Conservation (phyloP, 163 green algal species). For the Chloroidium sp. region DNA sequence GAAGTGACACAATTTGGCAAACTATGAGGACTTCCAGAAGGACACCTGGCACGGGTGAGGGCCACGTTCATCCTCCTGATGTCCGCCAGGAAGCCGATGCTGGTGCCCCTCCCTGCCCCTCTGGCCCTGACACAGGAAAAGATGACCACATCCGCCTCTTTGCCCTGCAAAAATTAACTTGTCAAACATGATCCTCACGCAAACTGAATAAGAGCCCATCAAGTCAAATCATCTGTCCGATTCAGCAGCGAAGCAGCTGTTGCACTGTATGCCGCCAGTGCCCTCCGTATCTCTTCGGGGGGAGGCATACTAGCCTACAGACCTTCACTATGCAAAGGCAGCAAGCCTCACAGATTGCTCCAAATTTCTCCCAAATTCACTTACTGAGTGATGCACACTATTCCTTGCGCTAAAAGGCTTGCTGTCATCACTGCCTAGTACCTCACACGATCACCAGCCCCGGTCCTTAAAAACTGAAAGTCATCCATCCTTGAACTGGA, state of each 20-base stretch:
- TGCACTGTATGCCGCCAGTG: no score
- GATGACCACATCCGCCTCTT: slow-evolving; percentile 64
- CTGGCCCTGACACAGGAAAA: slow-evolving; percentile 52
- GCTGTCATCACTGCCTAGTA: no score
- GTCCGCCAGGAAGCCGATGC: slow-evolving; percentile 54
- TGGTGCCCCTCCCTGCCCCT: no score
- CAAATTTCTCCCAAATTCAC: not conserved
- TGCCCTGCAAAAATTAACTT: slow-evolving; percentile 28
- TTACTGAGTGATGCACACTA: not conserved
- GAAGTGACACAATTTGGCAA: not conserved
- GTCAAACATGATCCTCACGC: not conserved
- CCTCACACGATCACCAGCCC: no score
- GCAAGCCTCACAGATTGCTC: not conserved
- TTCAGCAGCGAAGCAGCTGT: no score
- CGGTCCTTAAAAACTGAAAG: no score
- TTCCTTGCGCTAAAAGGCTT: not conserved
- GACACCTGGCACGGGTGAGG: slow-evolving; percentile 30
- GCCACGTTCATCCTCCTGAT: slow-evolving; percentile 53
- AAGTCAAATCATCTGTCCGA: no score
- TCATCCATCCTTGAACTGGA: no score
- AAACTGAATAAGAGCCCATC: no score
- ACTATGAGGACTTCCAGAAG: not conserved
- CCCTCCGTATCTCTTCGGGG: no score
- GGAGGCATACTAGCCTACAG: no score
- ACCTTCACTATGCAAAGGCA: not conserved